Evolutionary conservation across 2,329 filamentous ascomycete species (phyloP).

Genomic region (Chaetomium sp.): DNA sequence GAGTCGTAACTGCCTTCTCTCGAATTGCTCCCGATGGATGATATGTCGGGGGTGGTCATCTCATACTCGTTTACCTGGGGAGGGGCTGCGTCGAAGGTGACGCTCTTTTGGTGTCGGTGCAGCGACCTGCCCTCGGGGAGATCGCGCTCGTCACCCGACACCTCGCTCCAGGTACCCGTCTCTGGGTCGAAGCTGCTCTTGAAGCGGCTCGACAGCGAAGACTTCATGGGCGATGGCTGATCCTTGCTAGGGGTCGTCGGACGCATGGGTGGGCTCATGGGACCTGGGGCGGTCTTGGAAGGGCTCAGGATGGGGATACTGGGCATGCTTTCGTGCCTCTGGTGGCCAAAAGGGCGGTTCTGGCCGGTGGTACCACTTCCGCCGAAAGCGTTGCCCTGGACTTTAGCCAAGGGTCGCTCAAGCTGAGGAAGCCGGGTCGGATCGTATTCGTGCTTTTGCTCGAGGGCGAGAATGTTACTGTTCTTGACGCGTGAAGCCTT

Average conservation of each 20-base stretch:
- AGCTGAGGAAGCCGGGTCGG: slow-evolving; percentile 74
- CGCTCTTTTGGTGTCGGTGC: slow-evolving; percentile 89
- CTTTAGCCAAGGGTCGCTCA: slow-evolving; percentile 77
- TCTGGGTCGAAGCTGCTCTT: slow-evolving; percentile 71
- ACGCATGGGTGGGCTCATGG: slow-evolving; percentile 41
- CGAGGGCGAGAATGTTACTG: slow-evolving; percentile 93
- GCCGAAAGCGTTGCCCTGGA: slow-evolving; percentile 72
- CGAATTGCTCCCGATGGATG: slow-evolving; percentile 84
- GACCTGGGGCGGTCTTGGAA: slow-evolving; percentile 48
- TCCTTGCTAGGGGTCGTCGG: slow-evolving; percentile 64
- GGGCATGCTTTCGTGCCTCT: slow-evolving; percentile 60
- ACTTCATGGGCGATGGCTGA: slow-evolving; percentile 81
- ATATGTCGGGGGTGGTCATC: slow-evolving; percentile 95
- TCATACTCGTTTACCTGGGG: slow-evolving; percentile 98
- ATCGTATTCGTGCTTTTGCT: slow-evolving; percentile 92
- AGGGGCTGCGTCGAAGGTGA: slow-evolving; percentile 92
- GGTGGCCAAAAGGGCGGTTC: slow-evolving; percentile 50
- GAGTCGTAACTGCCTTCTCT: slow-evolving; percentile 93
- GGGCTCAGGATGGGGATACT: slow-evolving; percentile 61
- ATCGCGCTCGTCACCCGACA: slow-evolving; percentile 58
- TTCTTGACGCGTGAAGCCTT: slow-evolving; percentile 95
- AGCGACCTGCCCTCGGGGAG: slow-evolving; percentile 67
- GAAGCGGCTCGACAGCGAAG: slow-evolving; percentile 72
- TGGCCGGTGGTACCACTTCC: slow-evolving; percentile 58
- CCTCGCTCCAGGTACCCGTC: slow-evolving; percentile 68